phyloP scores from a whole-genome alignment of 2,329 filamentous ascomycete species.

The Epicoccum nigrum region DNA sequence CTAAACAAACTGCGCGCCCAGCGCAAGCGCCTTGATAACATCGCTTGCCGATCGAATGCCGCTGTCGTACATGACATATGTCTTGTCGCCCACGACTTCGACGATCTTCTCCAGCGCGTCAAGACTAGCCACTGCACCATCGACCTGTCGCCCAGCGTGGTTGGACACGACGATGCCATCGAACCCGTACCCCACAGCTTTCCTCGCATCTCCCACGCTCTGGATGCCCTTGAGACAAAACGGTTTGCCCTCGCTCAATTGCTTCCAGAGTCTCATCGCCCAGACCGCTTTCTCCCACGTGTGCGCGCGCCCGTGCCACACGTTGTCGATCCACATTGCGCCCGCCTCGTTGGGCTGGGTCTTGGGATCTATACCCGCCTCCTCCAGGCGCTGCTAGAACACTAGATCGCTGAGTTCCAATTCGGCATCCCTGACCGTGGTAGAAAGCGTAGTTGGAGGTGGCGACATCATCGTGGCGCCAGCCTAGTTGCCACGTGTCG shows the following conservation, averaged over 20 bases:
- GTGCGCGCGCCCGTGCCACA: conserved; percentile 68
- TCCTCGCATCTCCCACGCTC: conserved; percentile 66
- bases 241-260: conserved; percentile 60
- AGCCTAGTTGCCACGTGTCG: conserved; percentile 69
- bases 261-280: conserved; percentile 64
- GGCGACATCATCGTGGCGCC: conserved; percentile 64
- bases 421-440: conserved; percentile 63
- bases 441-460: conserved; percentile 68
- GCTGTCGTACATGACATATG: conserved; percentile 65
- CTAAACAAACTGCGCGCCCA: conserved; percentile 68
- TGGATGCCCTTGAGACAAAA: conserved; percentile 75
- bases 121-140: conserved; percentile 64
- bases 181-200: conserved; percentile 64
- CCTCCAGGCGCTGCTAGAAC: conserved; percentile 60
- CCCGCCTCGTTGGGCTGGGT: conserved; percentile 61
- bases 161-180: conserved; percentile 74
- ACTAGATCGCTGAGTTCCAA: conserved; percentile 65
- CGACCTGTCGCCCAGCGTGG: conserved; percentile 71
- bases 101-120: conserved; percentile 67
- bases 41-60: conserved; percentile 64
- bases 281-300: conserved; percentile 72
- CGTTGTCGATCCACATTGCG: conserved; percentile 67
- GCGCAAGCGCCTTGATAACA: conserved; percentile 65
- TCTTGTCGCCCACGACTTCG: conserved; percentile 57
- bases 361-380: conserved; percentile 60